Evolutionary conservation across 1,284 basidiomycete species (phyloP).

Genomic region (Puccinia coronata): DNA sequence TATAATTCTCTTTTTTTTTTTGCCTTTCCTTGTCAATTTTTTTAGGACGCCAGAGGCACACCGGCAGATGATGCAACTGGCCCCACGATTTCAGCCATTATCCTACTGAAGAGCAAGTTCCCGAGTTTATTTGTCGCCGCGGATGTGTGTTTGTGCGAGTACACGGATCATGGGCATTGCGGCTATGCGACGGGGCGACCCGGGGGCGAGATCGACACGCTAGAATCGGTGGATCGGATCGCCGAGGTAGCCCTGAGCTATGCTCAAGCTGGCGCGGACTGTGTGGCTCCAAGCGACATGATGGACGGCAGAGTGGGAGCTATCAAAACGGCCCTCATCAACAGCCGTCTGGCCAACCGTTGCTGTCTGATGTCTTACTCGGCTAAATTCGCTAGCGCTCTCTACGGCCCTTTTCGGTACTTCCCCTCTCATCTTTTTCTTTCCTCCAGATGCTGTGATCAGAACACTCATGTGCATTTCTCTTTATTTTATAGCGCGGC

Average conservation of each 20-base stretch:
- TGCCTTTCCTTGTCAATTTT: slow-evolving; percentile 27
- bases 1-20: too few species aligned
- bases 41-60: slow-evolving; percentile 76
- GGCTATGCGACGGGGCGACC: slow-evolving; percentile 72
- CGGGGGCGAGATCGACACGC: slow-evolving; percentile 63
- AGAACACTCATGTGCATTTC: not conserved
- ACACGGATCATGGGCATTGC: slow-evolving; percentile 97
- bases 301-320: slow-evolving; percentile 93
- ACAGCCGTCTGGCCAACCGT: slow-evolving; percentile 77
- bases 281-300: slow-evolving; percentile 99
- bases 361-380: slow-evolving; percentile 95
- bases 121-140: slow-evolving; percentile 82
- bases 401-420: slow-evolving; percentile 98
- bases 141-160: slow-evolving; percentile 99
- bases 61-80: slow-evolving; percentile 86
- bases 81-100: slow-evolving; percentile 88
- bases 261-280: slow-evolving; percentile 87
- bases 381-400: slow-evolving; percentile 95
- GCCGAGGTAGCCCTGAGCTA: slow-evolving; percentile 91
- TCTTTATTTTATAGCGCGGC: slow-evolving; percentile 70
- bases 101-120: slow-evolving; percentile 73
- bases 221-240: slow-evolving; percentile 77
- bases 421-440: too few species aligned
- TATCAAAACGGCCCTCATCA: slow-evolving; percentile 83
- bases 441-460: too few species aligned